Evolutionary conservation across 257 asterid species (phyloP), one percentile per base, ranked within the genome.

Genomic region (Lycium barbarum): DNA sequence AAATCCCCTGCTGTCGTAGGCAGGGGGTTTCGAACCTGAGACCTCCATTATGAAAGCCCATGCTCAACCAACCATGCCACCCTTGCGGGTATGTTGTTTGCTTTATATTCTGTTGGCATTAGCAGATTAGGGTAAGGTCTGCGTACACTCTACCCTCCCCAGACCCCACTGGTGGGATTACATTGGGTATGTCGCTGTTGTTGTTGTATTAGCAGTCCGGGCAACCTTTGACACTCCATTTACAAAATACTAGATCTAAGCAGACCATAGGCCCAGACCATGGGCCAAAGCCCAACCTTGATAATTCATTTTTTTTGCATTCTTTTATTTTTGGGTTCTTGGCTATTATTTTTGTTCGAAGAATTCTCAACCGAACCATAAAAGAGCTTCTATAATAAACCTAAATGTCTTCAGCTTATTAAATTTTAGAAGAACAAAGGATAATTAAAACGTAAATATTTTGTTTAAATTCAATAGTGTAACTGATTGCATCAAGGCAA

Each of bases 21-120:
- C n/a, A n/a, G n/a, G n/a, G n/a, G n/a, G n/a, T n/a, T n/a, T n/a
- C n/a, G n/a, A n/a, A n/a, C n/a, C n/a, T n/a, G n/a, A n/a, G n/a
- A n/a, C n/a, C n/a, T n/a, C n/a, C n/a, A n/a, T n/a, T n/a, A n/a
- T n/a, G n/a, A n/a, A n/a, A n/a, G n/a, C n/a, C n/a, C n/a, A n/a
- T n/a, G n/a, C n/a, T n/a, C n/a, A n/a, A n/a, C n/a, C n/a, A n/a
- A n/a, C n/a, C n/a, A n/a, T n/a, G n/a, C n/a, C n/a, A n/a, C n/a
- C n/a, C n/a, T n/a, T n/a, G n/a, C n/a, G n/a, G n/a, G n/a, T n/a
- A n/a, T n/a, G 85, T 62, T 17, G 55, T 71, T 59, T 67, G 73
- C 51, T 84, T 13, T 59, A 51, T 43, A 68, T 79, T 82, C 73
- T 83, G 72, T 74, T 53, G 47, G 66, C 59, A 74, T 76, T 2